A percentile compares a stretch with the other conserved stretches of the same genome.
Evolutionary conservation across 495 filamentous ascomycete genomes (phyloP).

Genomic region (Chaetomium tenue): DNA sequence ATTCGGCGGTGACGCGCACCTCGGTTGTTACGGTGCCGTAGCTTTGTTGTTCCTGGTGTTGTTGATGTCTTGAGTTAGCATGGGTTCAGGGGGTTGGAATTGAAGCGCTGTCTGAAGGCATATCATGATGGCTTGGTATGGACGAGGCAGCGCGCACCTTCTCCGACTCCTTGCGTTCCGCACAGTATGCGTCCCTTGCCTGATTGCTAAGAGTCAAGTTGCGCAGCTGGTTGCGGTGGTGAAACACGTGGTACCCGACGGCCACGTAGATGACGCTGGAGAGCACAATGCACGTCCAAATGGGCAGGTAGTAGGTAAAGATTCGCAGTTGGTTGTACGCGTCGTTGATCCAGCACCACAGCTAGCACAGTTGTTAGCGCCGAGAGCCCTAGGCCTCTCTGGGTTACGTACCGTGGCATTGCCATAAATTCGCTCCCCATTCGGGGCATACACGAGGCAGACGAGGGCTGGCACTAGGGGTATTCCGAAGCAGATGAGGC

Average conservation of each 20-base stretch:
- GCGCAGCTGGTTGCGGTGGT: conserved; percentile 54
- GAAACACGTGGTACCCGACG: conserved; percentile 68
- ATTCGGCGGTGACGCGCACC: conserved; percentile 36
- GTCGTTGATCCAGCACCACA: conserved; percentile 84
- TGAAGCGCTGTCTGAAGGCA: conserved; percentile 16
- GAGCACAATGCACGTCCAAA: conserved; percentile 74
- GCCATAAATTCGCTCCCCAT: conserved; percentile 62
- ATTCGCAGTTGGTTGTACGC: conserved; percentile 71
- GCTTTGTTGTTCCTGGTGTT: background rate
- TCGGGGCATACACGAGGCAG: conserved; percentile 55
- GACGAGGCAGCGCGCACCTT: conserved; percentile 36
- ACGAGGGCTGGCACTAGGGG: conserved; percentile 68
- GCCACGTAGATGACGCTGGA: conserved; percentile 70
- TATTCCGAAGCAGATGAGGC: conserved; percentile 69
- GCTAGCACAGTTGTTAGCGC: conserved; percentile 32
- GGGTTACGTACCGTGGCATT: conserved; percentile 55
- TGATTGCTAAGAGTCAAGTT: conserved; percentile 47
- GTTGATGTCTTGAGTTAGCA: background rate
- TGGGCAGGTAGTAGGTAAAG: conserved; percentile 74
- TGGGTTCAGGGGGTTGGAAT: too few relatives aligned
- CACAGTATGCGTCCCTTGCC: conserved; percentile 29
- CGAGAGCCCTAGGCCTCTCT: background rate
- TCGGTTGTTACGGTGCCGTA: conserved; percentile 43
- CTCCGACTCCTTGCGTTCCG: conserved; percentile 37
- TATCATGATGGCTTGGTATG: conserved; percentile 4